Conservation (phyloP, 345 rosid genomes). For the Pistacia integerrima region DNA sequence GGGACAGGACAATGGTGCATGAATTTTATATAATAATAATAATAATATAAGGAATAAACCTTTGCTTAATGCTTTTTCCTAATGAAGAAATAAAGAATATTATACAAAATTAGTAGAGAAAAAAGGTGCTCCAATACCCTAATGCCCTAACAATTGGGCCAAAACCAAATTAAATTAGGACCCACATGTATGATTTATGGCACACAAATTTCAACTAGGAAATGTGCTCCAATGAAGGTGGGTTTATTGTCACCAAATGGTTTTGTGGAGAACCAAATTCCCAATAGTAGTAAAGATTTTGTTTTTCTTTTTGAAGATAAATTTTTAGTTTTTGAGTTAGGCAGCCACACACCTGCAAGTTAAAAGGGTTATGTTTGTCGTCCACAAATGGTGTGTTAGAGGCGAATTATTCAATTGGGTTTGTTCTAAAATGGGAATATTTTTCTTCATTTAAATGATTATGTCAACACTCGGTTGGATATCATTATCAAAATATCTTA, state of each 20-base stretch:
- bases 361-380: not conserved
- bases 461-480: not conserved
- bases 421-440: not conserved
- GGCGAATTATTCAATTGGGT: too few species aligned
- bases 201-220: conserved; percentile 23
- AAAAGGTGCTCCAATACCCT: not conserved
- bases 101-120: conserved; percentile 5
- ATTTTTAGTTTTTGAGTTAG: not conserved
- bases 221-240: not conserved
- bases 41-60: conserved; percentile 3
- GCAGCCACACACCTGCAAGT: not conserved
- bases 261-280: conserved; percentile 21
- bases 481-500: too few species aligned
- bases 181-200: conserved; percentile 22
- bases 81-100: not conserved
- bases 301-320: not conserved
- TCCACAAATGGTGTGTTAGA: not conserved
- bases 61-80: conserved; percentile 5
- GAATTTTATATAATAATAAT: not conserved
- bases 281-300: not conserved
- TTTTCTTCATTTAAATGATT: not conserved
- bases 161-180: conserved; percentile 4
- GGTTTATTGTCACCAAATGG: not conserved
- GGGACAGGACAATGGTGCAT: too few species aligned
- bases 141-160: not conserved